These are phyloP conservation scores for Arthrobotrys sphaeroides DNA, from an alignment of 2,329 filamentous ascomycete species.

Conservation along the genomic window DNA sequence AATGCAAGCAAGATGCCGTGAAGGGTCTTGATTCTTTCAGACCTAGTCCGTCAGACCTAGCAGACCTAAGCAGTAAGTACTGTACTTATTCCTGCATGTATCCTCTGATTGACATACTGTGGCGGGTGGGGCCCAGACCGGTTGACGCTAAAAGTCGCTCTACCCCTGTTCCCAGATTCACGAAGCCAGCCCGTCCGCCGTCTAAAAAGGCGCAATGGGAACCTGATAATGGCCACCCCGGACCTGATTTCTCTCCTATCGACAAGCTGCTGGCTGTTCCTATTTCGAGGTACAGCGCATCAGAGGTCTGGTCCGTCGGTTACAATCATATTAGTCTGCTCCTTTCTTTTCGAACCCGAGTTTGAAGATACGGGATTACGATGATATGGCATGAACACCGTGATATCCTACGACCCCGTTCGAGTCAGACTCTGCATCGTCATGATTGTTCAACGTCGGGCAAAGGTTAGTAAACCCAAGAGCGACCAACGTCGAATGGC, in stretches of 20 bases:
- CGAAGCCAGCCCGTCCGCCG: slow-evolving; percentile 22
- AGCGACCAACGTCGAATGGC: neutral
- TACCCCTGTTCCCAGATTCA: slow-evolving; percentile 18
- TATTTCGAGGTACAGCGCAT: slow-evolving; percentile 46
- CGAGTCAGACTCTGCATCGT: neutral
- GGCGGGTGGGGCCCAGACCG: slow-evolving; percentile 53
- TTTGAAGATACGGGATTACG: slow-evolving; percentile 23
- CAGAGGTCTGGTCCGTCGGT: neutral
- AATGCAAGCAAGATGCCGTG: slow-evolving; percentile 52
- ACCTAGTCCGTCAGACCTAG: slow-evolving; percentile 8
- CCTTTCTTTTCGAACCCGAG: neutral
- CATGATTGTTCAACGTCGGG: slow-evolving; percentile 14
- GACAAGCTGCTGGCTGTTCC: slow-evolving; percentile 19
- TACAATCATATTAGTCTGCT: neutral
- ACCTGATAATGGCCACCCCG: slow-evolving; percentile 25
- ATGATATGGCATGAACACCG: no score
- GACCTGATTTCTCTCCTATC: slow-evolving; percentile 16
- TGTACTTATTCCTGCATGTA: slow-evolving; percentile 16
- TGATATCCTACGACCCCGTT: slow-evolving; percentile 31
- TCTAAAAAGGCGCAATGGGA: slow-evolving; percentile 45
- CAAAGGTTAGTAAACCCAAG: neutral
- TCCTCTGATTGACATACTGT: slow-evolving; percentile 30
- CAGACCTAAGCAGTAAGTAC: slow-evolving; percentile 4
- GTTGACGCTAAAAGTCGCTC: slow-evolving; percentile 39
- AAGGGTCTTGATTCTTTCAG: slow-evolving; percentile 50